A percentile compares a stretch with the other conserved stretches of the same genome.
Conservation (phyloP, 306 rosid genomes). For the Pyrus betulifolia region DNA sequence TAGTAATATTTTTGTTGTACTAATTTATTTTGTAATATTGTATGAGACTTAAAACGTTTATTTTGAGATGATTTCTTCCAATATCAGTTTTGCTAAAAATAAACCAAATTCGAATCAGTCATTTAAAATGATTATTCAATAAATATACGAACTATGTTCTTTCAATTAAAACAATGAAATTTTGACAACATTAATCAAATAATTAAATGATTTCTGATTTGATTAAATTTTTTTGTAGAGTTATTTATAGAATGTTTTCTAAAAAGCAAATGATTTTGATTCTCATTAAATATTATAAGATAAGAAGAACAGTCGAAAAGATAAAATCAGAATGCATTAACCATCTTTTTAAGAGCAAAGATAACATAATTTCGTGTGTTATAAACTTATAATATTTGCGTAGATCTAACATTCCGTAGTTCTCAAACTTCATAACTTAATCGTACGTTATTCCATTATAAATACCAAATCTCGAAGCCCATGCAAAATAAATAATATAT, state of each 20-base stretch:
- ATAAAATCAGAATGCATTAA: neutral
- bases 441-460: conserved; percentile 13
- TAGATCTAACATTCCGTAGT: conserved; percentile 82
- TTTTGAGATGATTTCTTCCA: too few relatives aligned
- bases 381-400: neutral
- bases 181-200: neutral
- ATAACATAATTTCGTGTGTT: neutral
- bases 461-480: conserved; percentile 41
- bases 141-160: neutral
- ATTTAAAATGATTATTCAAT: too few relatives aligned
- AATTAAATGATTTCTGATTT: too few relatives aligned
- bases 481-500: conserved; percentile 20
- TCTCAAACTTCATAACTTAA: conserved; percentile 38
- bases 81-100: too few relatives aligned
- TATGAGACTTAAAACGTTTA: neutral
- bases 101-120: too few relatives aligned
- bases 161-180: neutral
- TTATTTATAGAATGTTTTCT: too few relatives aligned
- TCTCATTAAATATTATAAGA: neutral
- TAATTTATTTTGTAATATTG: too few relatives aligned
- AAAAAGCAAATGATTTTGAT: too few relatives aligned
- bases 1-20: neutral
- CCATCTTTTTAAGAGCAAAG: neutral
- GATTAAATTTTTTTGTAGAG: neutral
- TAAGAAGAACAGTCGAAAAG: too few relatives aligned